A percentile compares a stretch with the other conserved stretches of the same genome.
These are phyloP conservation scores for Trichophyton mentagrophytes DNA, from an alignment of 2,329 filamentous ascomycete genomes.

Conservation along the genomic window DNA sequence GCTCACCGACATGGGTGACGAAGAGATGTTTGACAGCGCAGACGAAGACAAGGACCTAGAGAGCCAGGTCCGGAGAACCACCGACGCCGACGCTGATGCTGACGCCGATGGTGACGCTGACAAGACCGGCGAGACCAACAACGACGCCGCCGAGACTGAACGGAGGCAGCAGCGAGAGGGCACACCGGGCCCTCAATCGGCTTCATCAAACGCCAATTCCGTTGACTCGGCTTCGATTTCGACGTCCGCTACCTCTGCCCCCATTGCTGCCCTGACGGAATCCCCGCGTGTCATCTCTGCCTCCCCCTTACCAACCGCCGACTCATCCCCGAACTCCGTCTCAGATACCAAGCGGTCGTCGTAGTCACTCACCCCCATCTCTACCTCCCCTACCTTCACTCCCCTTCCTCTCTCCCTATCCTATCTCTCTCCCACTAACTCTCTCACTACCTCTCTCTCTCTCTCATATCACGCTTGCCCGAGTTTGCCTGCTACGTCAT, in stretches of 20 bases:
- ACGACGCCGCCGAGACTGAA: conserved; percentile 25
- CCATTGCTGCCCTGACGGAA: conserved; percentile 3
- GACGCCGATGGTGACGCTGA: too few species aligned
- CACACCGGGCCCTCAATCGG: conserved; percentile 38
- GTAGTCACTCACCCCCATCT: background rate
- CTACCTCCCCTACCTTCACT: too few species aligned
- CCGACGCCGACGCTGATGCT: conserved; percentile 18
- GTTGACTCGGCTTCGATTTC: too few species aligned
- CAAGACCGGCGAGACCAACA: background rate
- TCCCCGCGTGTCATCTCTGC: conserved; percentile 20
- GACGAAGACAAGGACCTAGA: conserved; percentile 74
- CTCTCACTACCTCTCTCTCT: too few species aligned
- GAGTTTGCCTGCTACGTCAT: too few species aligned
- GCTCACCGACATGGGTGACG: conserved; percentile 74
- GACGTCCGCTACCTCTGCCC: conserved; percentile 11
- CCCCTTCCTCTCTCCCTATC: too few species aligned
- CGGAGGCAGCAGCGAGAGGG: conserved; percentile 38
- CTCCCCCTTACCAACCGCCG: conserved; percentile 27
- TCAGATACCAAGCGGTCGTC: background rate
- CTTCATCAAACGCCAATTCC: conserved; percentile 13
- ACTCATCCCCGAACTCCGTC: conserved; percentile 17
- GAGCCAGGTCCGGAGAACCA: conserved; percentile 63
- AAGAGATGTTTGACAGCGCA: conserved; percentile 87
- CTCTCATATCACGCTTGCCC: too few species aligned
- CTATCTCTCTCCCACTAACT: too few species aligned